phyloP scores from a whole-genome alignment of 2,329 filamentous ascomycete genomes.

The Exserohilum rostratum region DNA sequence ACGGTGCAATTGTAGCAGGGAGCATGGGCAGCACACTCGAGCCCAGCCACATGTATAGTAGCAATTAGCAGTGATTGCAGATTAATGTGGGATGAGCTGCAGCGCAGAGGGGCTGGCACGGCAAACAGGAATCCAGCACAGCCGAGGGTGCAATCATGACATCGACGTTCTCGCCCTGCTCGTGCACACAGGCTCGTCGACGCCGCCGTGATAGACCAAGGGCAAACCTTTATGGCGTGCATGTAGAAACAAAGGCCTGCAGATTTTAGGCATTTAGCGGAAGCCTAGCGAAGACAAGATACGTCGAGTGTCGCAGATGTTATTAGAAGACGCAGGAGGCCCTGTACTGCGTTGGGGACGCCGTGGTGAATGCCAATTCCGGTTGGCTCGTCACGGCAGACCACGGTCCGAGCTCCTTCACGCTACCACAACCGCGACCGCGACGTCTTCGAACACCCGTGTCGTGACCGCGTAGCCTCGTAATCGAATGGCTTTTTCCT shows the following conservation, averaged over 20 bases:
- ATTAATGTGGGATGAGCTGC: constrained; percentile 31
- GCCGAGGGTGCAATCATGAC: constrained; percentile 33
- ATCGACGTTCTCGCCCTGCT: constrained; percentile 34
- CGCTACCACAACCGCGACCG: constrained; percentile 15
- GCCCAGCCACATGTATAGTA: constrained; percentile 4
- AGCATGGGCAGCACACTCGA: constrained; percentile 25
- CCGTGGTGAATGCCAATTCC: constrained; percentile 26
- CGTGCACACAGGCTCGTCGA: constrained; percentile 37
- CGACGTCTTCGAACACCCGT: constrained; percentile 2
- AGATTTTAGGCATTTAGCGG: background rate
- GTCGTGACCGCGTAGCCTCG: constrained; percentile 24
- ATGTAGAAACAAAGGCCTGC: constrained; percentile 1
- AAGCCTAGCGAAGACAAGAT: constrained; percentile 6
- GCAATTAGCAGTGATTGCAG: constrained; percentile 31
- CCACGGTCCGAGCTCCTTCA: constrained; percentile 31
- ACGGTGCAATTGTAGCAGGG: constrained; percentile 12
- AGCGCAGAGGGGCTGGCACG: constrained; percentile 45
- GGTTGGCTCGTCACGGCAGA: constrained; percentile 12
- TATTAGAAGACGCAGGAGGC: constrained; percentile 3
- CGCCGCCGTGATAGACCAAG: constrained; percentile 16
- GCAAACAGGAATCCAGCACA: constrained; percentile 36
- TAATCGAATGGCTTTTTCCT: constrained; percentile 45
- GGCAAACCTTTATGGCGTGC: constrained; percentile 7
- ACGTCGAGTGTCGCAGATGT: constrained; percentile 1
- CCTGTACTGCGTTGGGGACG: constrained; percentile 17